Evolutionary conservation across 106 monocot genomes (phyloP).

Genomic region (Gastrodia elata): DNA sequence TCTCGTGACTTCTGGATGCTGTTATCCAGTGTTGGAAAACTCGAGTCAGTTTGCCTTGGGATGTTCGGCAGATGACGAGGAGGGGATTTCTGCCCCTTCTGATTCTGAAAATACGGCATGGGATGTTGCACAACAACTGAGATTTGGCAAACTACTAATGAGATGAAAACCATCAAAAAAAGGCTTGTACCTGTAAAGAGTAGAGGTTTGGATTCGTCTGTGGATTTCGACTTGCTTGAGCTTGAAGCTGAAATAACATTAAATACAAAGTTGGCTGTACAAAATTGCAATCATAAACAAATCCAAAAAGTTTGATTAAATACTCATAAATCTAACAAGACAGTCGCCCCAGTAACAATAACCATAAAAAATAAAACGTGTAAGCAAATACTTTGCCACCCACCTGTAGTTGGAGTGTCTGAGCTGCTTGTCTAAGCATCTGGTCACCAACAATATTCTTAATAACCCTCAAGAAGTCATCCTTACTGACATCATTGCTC

Average conservation of each 20-base stretch:
- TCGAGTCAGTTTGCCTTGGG: slow-evolving; percentile 28
- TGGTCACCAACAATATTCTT: slow-evolving; percentile 93
- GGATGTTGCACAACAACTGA: slow-evolving; percentile 21
- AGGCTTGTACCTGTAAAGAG: slow-evolving; percentile 39
- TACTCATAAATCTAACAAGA: neutral
- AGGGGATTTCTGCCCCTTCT: slow-evolving; percentile 17
- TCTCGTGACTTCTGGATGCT: slow-evolving; percentile 31
- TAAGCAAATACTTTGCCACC: slow-evolving; percentile 7
- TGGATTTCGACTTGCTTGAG: slow-evolving; percentile 36
- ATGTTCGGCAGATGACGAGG: slow-evolving; percentile 14
- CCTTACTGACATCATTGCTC: slow-evolving; percentile 87
- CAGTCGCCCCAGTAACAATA: neutral
- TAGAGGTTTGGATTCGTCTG: slow-evolving; percentile 35
- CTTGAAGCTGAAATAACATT: slow-evolving; percentile 35
- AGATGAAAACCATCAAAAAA: slow-evolving; percentile 20
- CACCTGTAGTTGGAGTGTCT: slow-evolving; percentile 75
- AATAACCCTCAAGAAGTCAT: slow-evolving; percentile 81
- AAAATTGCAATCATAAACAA: neutral
- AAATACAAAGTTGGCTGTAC: neutral
- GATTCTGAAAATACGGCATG: slow-evolving; percentile 23
- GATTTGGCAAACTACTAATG: slow-evolving; percentile 5
- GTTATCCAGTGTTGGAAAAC: slow-evolving; percentile 16
- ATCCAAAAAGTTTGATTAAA: neutral
- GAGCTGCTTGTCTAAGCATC: slow-evolving; percentile 92
- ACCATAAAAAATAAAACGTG: neutral